These are phyloP conservation scores for Phaeotremella skinneri DNA, from an alignment of 768 basidiomycete species.

Conservation along the genomic window DNA sequence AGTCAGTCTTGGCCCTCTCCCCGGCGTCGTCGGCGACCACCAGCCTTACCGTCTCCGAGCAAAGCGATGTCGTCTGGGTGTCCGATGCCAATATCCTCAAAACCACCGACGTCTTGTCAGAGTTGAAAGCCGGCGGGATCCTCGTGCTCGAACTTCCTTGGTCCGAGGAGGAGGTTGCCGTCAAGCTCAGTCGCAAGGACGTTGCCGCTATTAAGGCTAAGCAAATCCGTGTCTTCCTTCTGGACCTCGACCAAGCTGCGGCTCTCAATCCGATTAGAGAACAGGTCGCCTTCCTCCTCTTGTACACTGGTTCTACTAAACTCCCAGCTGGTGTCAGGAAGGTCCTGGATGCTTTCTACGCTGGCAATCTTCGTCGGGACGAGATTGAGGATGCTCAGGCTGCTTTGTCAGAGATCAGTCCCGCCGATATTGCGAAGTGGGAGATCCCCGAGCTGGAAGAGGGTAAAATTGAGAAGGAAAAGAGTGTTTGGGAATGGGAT, in stretches of 20 bases:
- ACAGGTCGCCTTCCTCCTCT: slow-evolving; percentile 75
- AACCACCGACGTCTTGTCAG: slow-evolving; percentile 67
- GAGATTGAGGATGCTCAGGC: slow-evolving; percentile 66
- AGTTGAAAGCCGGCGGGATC: slow-evolving; percentile 63
- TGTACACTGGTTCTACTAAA: slow-evolving; percentile 57
- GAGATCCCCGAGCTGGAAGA: slow-evolving; percentile 48
- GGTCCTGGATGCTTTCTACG: slow-evolving; percentile 52
- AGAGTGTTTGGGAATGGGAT: slow-evolving; percentile 50
- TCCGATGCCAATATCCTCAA: slow-evolving; percentile 75
- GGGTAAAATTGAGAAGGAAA: slow-evolving; percentile 44
- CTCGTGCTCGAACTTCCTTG: slow-evolving; percentile 75
- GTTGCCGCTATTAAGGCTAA: slow-evolving; percentile 58
- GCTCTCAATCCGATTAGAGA: slow-evolving; percentile 56
- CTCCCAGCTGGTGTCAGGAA: slow-evolving; percentile 55
- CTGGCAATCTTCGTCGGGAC: slow-evolving; percentile 53
- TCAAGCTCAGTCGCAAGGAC: slow-evolving; percentile 63
- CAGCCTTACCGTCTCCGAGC: slow-evolving; percentile 57
- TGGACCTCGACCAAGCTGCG: slow-evolving; percentile 56
- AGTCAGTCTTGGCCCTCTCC: slow-evolving; percentile 52
- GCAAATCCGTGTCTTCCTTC: slow-evolving; percentile 53
- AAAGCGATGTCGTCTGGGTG: slow-evolving; percentile 64
- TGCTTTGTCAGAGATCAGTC: slow-evolving; percentile 61
- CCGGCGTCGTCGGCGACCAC: slow-evolving; percentile 35
- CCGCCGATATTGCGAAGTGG: slow-evolving; percentile 50
- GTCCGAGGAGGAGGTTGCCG: slow-evolving; percentile 68